Evolutionary conservation across 2,329 filamentous ascomycete species (phyloP).

Genomic region (Volutella citrinella): DNA sequence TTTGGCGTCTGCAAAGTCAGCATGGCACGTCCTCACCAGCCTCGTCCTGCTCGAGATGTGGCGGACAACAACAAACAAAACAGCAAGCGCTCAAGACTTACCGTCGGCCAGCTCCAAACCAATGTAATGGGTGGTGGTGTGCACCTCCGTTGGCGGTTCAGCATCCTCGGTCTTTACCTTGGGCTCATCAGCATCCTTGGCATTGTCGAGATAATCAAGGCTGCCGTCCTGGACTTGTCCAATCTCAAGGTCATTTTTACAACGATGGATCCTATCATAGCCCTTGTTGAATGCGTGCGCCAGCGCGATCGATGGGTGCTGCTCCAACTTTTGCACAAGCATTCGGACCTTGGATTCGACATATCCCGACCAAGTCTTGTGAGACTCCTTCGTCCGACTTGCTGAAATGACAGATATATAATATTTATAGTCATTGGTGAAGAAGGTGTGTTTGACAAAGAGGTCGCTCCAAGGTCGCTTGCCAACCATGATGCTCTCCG

Average conservation of each 20-base stretch:
- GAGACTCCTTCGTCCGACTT: slow-evolving; percentile 77
- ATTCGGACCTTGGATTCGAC: slow-evolving; percentile 92
- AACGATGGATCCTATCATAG: slow-evolving; percentile 78
- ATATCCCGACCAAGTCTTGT: slow-evolving; percentile 84
- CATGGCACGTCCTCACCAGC: too few relatives aligned
- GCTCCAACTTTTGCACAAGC: slow-evolving; percentile 79
- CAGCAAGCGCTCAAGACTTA: too few relatives aligned
- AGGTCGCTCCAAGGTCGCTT: slow-evolving; percentile 81
- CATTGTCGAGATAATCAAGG: slow-evolving; percentile 42
- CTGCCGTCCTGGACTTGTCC: slow-evolving; percentile 54
- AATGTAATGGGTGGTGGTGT: slow-evolving; percentile 92
- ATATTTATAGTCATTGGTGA: slow-evolving; percentile 90
- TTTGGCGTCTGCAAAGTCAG: slow-evolving; percentile 56
- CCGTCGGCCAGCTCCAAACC: slow-evolving; percentile 77
- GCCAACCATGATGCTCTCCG: slow-evolving; percentile 74
- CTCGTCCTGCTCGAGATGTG: too few relatives aligned
- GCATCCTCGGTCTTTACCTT: slow-evolving; percentile 38
- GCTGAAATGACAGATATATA: slow-evolving; percentile 86
- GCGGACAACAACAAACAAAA: too few relatives aligned
- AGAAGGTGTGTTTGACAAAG: slow-evolving; percentile 89
- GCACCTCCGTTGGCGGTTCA: slow-evolving; percentile 45
- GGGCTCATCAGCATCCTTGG: slow-evolving; percentile 7
- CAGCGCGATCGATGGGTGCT: slow-evolving; percentile 73
- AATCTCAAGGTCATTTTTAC: slow-evolving; percentile 50
- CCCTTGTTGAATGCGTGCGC: slow-evolving; percentile 93